Evolutionary conservation across 805 yeast species (phyloP).

Genomic region (Saturnispora diversa): DNA sequence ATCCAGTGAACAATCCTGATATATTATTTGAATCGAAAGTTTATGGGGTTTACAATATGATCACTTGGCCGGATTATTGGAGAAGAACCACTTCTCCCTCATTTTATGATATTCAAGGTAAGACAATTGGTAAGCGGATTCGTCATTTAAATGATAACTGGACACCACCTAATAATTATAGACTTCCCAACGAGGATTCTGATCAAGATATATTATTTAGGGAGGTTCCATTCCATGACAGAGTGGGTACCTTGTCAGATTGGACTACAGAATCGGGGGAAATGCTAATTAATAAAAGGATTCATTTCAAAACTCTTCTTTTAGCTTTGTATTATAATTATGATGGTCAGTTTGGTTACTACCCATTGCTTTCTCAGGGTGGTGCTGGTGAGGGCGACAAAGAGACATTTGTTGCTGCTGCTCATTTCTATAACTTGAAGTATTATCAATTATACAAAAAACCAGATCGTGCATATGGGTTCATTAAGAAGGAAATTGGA

Average conservation of each 20-base stretch:
- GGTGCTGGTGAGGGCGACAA: conserved; percentile 74
- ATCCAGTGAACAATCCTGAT: conserved; percentile 42
- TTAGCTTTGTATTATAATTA: conserved; percentile 52
- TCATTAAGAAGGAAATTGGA: conserved; percentile 10
- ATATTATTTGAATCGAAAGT: conserved; percentile 38
- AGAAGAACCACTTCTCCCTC: conserved; percentile 53
- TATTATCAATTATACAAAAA: conserved; percentile 45
- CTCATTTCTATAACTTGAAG: conserved; percentile 39
- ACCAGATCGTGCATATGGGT: conserved; percentile 15
- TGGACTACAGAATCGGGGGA: conserved; percentile 62
- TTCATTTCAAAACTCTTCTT: conserved; percentile 46
- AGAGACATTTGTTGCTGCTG: conserved; percentile 68
- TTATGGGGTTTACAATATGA: conserved; percentile 38
- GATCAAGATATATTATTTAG: conserved; percentile 17
- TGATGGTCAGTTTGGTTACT: conserved; percentile 52
- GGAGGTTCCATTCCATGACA: conserved; percentile 45
- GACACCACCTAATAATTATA: conserved; percentile 17
- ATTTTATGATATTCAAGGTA: conserved; percentile 47
- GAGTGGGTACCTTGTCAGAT: conserved; percentile 53
- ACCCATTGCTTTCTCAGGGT: conserved; percentile 50
- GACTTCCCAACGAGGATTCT: conserved; percentile 19
- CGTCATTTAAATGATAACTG: conserved; percentile 28
- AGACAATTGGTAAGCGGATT: conserved; percentile 30
- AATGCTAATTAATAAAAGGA: conserved; percentile 45
- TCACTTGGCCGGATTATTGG: conserved; percentile 74